These are phyloP conservation scores for Fragilaria crotonensis DNA, from an alignment of 108 stramenopile genomes.

Conservation along the genomic window DNA sequence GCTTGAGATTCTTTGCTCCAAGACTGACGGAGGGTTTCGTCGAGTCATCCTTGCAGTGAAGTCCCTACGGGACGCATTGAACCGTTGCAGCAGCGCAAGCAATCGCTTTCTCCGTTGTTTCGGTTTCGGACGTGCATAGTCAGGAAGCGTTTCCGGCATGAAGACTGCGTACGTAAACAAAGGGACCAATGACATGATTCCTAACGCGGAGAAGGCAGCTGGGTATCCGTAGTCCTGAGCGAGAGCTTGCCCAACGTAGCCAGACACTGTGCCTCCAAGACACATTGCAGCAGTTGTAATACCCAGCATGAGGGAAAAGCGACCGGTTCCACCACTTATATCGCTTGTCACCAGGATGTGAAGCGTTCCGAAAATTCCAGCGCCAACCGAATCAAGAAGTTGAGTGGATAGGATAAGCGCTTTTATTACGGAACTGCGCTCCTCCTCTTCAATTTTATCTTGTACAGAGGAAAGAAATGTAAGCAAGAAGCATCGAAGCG, in stretches of 20 bases:
- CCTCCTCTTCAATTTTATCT: conserved; percentile 19
- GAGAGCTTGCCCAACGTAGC: conserved; percentile 57
- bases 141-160: not conserved
- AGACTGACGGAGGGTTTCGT: no score
- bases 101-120: no score
- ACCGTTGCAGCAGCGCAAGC: no score
- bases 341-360: conserved; percentile 69
- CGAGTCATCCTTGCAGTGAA: no score
- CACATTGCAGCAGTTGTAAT: conserved; percentile 65
- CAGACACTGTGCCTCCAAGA: conserved; percentile 60
- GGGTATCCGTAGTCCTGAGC: conserved; percentile 63
- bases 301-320: conserved; percentile 63
- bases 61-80: no score
- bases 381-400: conserved; percentile 60
- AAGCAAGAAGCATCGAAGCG: conserved; percentile 53
- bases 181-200: conserved; percentile 46
- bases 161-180: no score
- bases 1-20: no score
- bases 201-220: conserved; percentile 46
- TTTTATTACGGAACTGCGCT: conserved; percentile 16
- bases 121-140: conserved; percentile 10
- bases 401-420: conserved; percentile 61
- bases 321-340: conserved; percentile 53
- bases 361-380: conserved; percentile 63
- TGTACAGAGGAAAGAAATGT: conserved; percentile 23